A percentile compares a stretch with the other conserved stretches of the same genome.
Conservation (phyloP, 2,329 filamentous ascomycete genomes). For the Ophiocordyceps sinensis region DNA sequence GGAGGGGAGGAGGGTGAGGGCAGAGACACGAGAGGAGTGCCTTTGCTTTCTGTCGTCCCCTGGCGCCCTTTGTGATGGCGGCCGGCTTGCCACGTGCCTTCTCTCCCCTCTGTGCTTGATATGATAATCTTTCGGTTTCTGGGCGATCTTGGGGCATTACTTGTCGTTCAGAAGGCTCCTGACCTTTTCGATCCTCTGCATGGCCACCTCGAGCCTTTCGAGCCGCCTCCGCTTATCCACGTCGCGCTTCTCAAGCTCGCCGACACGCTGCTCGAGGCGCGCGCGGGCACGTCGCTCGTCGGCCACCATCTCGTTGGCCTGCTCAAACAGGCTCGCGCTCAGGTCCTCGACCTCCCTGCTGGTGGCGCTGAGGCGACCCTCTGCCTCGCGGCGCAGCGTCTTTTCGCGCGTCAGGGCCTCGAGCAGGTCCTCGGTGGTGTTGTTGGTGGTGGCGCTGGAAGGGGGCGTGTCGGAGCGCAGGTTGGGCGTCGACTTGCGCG, state of each 20-base stretch:
- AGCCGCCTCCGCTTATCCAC: conserved; percentile 53
- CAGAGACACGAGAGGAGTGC: too few species aligned
- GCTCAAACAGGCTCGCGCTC: conserved; percentile 59
- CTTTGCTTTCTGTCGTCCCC: too few species aligned
- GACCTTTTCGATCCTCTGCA: conserved; percentile 57
- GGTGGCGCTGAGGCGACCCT: conserved; percentile 51
- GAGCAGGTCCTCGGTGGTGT: conserved; percentile 36
- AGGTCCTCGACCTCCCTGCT: conserved; percentile 67
- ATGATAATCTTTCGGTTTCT: too few species aligned
- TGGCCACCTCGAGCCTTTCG: conserved; percentile 56
- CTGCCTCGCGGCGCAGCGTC: conserved; percentile 50
- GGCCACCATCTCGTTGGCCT: conserved; percentile 81
- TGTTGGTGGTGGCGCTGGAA: conserved; percentile 11
- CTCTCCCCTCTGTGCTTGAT: too few species aligned
- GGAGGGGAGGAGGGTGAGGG: too few species aligned
- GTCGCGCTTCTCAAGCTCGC: conserved; percentile 54
- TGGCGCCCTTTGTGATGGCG: too few species aligned
- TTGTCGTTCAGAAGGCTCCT: conserved; percentile 39
- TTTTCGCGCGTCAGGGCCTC: conserved; percentile 53
- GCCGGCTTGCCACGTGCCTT: background rate
- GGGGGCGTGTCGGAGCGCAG: conserved; percentile 8
- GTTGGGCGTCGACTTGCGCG: conserved; percentile 26
- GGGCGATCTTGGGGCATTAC: background rate
- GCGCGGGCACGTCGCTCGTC: conserved; percentile 57
- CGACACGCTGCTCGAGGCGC: conserved; percentile 55